A percentile compares a stretch with the other conserved stretches of the same genome.
phyloP scores from a whole-genome alignment of 1,139 yeast species.

The Pichia sp. region DNA sequence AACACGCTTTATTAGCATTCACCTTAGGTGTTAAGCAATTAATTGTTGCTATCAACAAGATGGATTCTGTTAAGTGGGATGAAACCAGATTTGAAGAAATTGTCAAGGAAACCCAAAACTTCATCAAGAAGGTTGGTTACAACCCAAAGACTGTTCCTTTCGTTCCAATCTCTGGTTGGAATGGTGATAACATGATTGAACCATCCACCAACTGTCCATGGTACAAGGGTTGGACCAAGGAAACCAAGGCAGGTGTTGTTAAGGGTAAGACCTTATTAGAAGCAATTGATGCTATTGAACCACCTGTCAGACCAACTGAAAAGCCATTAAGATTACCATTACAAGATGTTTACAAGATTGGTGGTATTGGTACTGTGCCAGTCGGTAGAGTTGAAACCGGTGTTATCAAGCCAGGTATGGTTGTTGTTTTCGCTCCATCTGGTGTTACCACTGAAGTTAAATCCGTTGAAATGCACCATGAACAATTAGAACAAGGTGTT shows the following conservation, averaged over 20 bases:
- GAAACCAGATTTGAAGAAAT: slow-evolving; percentile 76
- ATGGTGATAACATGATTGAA: slow-evolving; percentile 92
- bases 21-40: slow-evolving; percentile 87
- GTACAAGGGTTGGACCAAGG: slow-evolving; percentile 90
- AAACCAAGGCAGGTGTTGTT: slow-evolving; percentile 67
- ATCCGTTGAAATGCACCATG: slow-evolving; percentile 94
- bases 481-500: slow-evolving; percentile 72
- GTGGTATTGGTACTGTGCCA: slow-evolving; percentile 93
- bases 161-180: slow-evolving; percentile 92
- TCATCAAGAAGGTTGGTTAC: slow-evolving; percentile 91
- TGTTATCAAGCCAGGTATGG: slow-evolving; percentile 87
- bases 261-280: slow-evolving; percentile 84
- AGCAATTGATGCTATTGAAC: slow-evolving; percentile 82
- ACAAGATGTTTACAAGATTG: slow-evolving; percentile 90
- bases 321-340: slow-evolving; percentile 88
- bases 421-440: slow-evolving; percentile 85
- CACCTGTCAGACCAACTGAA: slow-evolving; percentile 79
- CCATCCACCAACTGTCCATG: slow-evolving; percentile 75
- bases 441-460: slow-evolving; percentile 90
- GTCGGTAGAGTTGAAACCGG: slow-evolving; percentile 94
- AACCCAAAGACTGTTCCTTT: slow-evolving; percentile 88
- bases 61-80: slow-evolving; percentile 87
- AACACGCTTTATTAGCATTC: slow-evolving; percentile 85
- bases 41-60: slow-evolving; percentile 88
- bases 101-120: slow-evolving; percentile 76